Conservation (phyloP, 1,284 basidiomycete genomes). For the Melampsora americana region DNA sequence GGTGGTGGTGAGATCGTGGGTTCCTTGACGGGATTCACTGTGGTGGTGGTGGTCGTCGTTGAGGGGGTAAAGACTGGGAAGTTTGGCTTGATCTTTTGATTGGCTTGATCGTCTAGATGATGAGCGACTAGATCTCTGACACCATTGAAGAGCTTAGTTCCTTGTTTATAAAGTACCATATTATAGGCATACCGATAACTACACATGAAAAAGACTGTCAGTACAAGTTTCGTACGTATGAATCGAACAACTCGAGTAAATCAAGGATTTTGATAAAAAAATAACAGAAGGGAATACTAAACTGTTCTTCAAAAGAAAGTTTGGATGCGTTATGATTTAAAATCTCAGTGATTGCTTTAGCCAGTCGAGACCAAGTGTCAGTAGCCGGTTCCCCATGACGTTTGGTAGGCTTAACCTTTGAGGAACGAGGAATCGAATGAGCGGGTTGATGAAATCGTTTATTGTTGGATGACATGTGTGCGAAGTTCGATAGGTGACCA, state of each 20-base stretch:
- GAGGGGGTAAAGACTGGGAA: conserved; percentile 63
- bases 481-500: too few species aligned
- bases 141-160: conserved; percentile 83
- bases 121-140: conserved; percentile 73
- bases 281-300: conserved; percentile 52
- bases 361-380: conserved; percentile 65
- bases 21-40: conserved; percentile 62
- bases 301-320: conserved; percentile 95
- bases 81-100: conserved; percentile 71
- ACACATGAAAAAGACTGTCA: not conserved
- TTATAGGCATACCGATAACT: conserved; percentile 77
- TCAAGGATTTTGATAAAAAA: conserved; percentile 45
- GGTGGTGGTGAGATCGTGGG: conserved; percentile 51
- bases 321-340: conserved; percentile 88
- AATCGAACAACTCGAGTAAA: conserved; percentile 51
- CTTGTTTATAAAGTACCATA: conserved; percentile 82
- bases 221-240: conserved; percentile 36
- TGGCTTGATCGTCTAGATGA: conserved; percentile 77
- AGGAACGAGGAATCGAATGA: conserved; percentile 10
- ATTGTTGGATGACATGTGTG: conserved; percentile 27
- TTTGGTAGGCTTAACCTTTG: conserved; percentile 39
- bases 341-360: conserved; percentile 85
- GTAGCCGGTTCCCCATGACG: conserved; percentile 25
- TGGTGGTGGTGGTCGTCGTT: conserved; percentile 61
- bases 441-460: conserved; percentile 25